Evolutionary conservation across 805 yeast species (phyloP), one percentile per base, ranked within the genome.

Genomic region (Lipomyces mesembrius): DNA sequence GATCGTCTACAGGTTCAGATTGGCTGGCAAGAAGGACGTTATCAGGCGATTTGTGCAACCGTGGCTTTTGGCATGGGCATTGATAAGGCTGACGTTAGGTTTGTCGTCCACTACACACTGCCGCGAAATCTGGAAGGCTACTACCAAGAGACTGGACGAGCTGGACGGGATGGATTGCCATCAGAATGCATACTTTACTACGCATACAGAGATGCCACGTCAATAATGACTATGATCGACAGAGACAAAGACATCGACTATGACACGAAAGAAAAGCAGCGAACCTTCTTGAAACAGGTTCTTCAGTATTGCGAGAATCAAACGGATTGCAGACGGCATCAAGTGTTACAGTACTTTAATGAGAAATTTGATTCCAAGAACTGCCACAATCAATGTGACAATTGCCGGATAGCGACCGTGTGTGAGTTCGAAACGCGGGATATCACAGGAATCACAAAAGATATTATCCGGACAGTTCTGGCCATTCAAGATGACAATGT

Each of bases 11-110:
- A 77, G 2, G 86, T 92, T n/a, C 99, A 95, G 77, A 80, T 80
- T 27, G 81, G 79, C 39, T 95, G 99, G 99, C 99, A 95, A 77
- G 75, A 79, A 1, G 88, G 89, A 63, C 76, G 78, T 25, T 79
- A 88, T 27, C 89, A 88, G 75, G 89, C 93, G 0, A 92, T 95
- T 14, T 94, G 98, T 80, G 99, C 99, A 0, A 95, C 99, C 0
- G 90, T 95, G 74, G 99, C 99, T 0, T 95, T 95, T 82, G 99
- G 99, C 34, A 95, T 95, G 99, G 99, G 99, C 59, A 94, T 95
- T 64, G 99, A 95, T 79, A 95, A 95, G 77, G 90, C 97, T 0
- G 96, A 95, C 78, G 99, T 95, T 12, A 81, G 99, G 58, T 93
- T 84, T 80, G 98, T 95, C 2, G 87, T 91, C 54, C 99, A 95